Evolutionary conservation across 192 early-diverging fungal genomes (phyloP).

Genomic region (Dissophora globulifera): DNA sequence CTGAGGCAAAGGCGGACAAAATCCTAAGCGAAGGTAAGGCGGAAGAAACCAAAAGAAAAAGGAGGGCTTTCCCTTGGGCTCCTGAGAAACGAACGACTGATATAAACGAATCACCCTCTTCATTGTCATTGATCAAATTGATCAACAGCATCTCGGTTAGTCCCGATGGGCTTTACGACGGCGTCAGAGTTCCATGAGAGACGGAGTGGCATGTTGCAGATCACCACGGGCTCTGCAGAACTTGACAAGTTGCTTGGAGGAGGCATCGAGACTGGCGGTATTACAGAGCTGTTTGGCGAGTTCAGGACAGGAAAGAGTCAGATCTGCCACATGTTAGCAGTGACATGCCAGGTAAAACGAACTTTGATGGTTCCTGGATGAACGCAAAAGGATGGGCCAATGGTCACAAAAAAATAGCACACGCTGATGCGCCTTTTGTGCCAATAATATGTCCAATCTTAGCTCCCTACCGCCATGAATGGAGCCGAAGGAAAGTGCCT

Average conservation of each 20-base stretch:
- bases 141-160: constrained; percentile 91
- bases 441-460: no score
- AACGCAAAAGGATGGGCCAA: no score
- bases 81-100: no score
- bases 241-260: constrained; percentile 93
- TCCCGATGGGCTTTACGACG: constrained; percentile 96
- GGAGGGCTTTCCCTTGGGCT: no score
- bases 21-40: constrained; percentile 83
- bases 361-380: no score
- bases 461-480: constrained; percentile 86
- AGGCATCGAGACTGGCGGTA: constrained; percentile 95
- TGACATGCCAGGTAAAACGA: constrained; percentile 96
- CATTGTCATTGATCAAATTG: no score
- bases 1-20: constrained; percentile 96
- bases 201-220: constrained; percentile 80
- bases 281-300: constrained; percentile 98
- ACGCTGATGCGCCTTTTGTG: no score
- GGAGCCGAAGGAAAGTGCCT: constrained; percentile 95
- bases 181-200: constrained; percentile 91
- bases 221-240: constrained; percentile 92
- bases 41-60: no score
- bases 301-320: constrained; percentile 99
- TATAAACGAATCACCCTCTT: no score
- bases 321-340: constrained; percentile 94
- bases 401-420: no score